A percentile compares a stretch with the other conserved stretches of the same genome.
Evolutionary conservation across 108 stramenopile genomes (phyloP).

Genomic region (Bacterosira constricta): DNA sequence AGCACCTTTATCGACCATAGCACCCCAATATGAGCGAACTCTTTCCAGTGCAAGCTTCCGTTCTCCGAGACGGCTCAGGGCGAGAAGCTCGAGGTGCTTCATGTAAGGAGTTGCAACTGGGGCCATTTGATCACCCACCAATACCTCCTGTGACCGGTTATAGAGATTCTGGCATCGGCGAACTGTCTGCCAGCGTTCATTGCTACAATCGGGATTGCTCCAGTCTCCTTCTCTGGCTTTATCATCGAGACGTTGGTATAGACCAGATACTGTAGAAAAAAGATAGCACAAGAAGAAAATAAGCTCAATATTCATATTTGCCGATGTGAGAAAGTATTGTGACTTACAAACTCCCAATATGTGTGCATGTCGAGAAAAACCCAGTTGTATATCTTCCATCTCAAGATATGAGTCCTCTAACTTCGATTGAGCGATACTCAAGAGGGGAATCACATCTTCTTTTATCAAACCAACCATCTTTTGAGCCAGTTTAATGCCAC

Average conservation of each 20-base stretch:
- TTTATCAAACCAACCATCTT: not conserved
- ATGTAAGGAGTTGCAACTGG: slow-evolving; percentile 44
- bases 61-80: slow-evolving; percentile 18
- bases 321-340: too few species aligned
- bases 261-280: slow-evolving; percentile 22
- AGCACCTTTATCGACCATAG: slow-evolving; percentile 36
- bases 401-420: slow-evolving; percentile 17
- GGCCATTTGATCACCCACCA: slow-evolving; percentile 9
- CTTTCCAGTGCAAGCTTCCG: slow-evolving; percentile 14
- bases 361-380: slow-evolving; percentile 33
- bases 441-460: not conserved
- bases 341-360: slow-evolving; percentile 27
- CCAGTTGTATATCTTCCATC: slow-evolving; percentile 14
- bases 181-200: slow-evolving; percentile 5
- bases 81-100: slow-evolving; percentile 41
- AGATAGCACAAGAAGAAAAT: not conserved
- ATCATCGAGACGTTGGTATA: slow-evolving; percentile 39
- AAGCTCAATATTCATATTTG: too few species aligned
- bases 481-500: slow-evolving; percentile 17
- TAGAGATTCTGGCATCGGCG: slow-evolving; percentile 14
- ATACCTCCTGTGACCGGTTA: slow-evolving; percentile 4
- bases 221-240: slow-evolving; percentile 31
- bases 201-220: slow-evolving; percentile 29
- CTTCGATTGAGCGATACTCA: slow-evolving; percentile 10
- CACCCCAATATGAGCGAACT: slow-evolving; percentile 43